Evolutionary conservation across 2,329 filamentous ascomycete species (phyloP), one percentile per base, ranked within the genome.

Genomic region (Claviceps pusilla): DNA sequence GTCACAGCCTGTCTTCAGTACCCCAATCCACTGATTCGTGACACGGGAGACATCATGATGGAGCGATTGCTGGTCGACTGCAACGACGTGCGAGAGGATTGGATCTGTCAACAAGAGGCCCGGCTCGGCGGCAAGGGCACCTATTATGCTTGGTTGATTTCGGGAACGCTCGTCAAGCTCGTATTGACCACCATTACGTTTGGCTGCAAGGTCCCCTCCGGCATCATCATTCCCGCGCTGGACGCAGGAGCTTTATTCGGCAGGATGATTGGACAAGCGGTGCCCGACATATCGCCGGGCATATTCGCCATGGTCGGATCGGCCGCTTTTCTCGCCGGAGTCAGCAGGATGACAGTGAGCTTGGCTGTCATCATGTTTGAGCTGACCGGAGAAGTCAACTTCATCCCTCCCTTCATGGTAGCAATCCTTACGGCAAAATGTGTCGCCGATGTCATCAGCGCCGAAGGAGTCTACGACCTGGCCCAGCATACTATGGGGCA

Each of bases 241-340:
- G 76, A 78, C 55, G 77, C 73, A 3, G 79, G 78, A 14, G 78
- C 77, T 0, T 69, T 82, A 35, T 81, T 80, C 57, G 78, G 79
- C 3, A 71, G 78, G 3, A 68, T 82, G 3, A 60, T 80, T 1
- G 78, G 57, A 65, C 68, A 69, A 54, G 48, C 65, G 16, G 59
- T 69, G 7, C 60, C 59, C 0, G 58, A 60, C 7, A 76, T 77
- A 19, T 76, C 75, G 1, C 77, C 79, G 0, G 77, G 78, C 2
- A 79, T 81, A 52, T 80, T 80, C 62, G 78, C 78, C 54, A 79
- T 82, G 75, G 77, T 82, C 10, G 78, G 77, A 1, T 73, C 78
- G 0, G 76, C 75, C 3, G 77, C 77, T 0, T 81, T 81, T 60
- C 71, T 82, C 0, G 78, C 77, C 0, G 78, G 78, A 6, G 76